These are phyloP conservation scores for Oryza glumipatula DNA, from an alignment of 176 grass and related monocot genomes.

Conservation along the genomic window DNA sequence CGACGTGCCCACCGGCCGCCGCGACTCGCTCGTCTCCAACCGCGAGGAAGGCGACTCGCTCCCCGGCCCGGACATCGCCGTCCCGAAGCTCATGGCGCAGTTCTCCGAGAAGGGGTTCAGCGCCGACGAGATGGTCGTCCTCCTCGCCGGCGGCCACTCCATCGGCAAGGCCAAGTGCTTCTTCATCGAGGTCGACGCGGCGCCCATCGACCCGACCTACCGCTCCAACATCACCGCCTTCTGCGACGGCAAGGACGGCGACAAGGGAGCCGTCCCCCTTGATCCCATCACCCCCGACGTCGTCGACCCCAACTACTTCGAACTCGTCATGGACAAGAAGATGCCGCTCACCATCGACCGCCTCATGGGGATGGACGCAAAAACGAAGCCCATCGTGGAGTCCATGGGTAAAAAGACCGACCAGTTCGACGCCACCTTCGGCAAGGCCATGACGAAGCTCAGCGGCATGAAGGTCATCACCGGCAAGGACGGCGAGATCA, in stretches of 20 bases:
- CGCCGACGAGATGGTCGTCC: slow-evolving; percentile 46
- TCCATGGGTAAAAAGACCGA: slow-evolving; percentile 20
- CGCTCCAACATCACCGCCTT: slow-evolving; percentile 25
- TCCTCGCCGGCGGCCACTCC: slow-evolving; percentile 70
- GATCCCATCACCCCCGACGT: slow-evolving; percentile 41
- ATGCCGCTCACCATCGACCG: slow-evolving; percentile 65
- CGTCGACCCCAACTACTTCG: slow-evolving; percentile 57
- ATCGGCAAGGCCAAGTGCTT: slow-evolving; percentile 61
- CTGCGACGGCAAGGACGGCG: slow-evolving; percentile 37
- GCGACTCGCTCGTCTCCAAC: slow-evolving; percentile 56
- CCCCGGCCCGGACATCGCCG: slow-evolving; percentile 49
- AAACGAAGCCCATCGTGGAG: slow-evolving; percentile 42
- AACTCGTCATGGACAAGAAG: slow-evolving; percentile 39
- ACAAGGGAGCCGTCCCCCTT: slow-evolving; percentile 26
- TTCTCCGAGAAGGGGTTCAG: slow-evolving; percentile 52
- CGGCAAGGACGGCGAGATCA: slow-evolving; percentile 63
- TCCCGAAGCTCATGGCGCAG: slow-evolving; percentile 34
- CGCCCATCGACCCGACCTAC: slow-evolving; percentile 41
- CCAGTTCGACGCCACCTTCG: slow-evolving; percentile 44
- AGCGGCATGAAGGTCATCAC: slow-evolving; percentile 47
- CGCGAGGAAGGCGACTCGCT: slow-evolving; percentile 53
- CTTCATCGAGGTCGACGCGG: slow-evolving; percentile 57
- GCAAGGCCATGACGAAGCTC: slow-evolving; percentile 60
- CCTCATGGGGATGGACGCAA: slow-evolving; percentile 26
- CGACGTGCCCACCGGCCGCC: slow-evolving; percentile 47